These are phyloP conservation scores for Lachnellula cervina DNA, from an alignment of 2,329 filamentous ascomycete species.

Conservation along the genomic window DNA sequence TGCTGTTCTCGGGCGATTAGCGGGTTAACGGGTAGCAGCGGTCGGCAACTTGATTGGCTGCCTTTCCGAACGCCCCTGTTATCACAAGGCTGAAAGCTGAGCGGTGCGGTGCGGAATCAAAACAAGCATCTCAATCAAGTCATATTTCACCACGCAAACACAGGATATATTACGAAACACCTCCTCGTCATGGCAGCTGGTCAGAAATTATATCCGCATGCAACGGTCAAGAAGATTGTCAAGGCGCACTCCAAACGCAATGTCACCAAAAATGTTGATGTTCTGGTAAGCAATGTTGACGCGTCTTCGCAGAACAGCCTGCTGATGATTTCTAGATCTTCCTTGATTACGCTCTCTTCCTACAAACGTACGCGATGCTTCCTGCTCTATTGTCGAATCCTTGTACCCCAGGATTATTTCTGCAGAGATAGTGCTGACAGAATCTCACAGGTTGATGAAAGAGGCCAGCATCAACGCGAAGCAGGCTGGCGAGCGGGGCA, in stretches of 20 bases:
- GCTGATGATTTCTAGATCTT: slow-evolving; percentile 58
- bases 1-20: no score
- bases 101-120: no score
- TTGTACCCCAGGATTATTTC: background rate
- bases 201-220: slow-evolving; percentile 76
- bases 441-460: slow-evolving; percentile 59
- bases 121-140: background rate
- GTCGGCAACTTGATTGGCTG: slow-evolving; percentile 1
- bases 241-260: slow-evolving; percentile 81
- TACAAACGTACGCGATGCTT: slow-evolving; percentile 49
- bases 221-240: slow-evolving; percentile 81
- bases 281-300: slow-evolving; percentile 55
- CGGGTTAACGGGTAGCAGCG: no score
- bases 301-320: slow-evolving; percentile 12
- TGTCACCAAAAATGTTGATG: slow-evolving; percentile 80
- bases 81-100: background rate
- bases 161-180: background rate
- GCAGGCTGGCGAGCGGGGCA: slow-evolving; percentile 64
- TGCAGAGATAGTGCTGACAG: slow-evolving; percentile 11
- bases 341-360: slow-evolving; percentile 77
- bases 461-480: slow-evolving; percentile 75
- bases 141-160: background rate
- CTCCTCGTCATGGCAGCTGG: slow-evolving; percentile 35
- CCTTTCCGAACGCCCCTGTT: slow-evolving; percentile 2
- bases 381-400: background rate